These are phyloP conservation scores for Vitis rupestris DNA, from an alignment of 164 flowering plant genomes.

Conservation along the genomic window DNA sequence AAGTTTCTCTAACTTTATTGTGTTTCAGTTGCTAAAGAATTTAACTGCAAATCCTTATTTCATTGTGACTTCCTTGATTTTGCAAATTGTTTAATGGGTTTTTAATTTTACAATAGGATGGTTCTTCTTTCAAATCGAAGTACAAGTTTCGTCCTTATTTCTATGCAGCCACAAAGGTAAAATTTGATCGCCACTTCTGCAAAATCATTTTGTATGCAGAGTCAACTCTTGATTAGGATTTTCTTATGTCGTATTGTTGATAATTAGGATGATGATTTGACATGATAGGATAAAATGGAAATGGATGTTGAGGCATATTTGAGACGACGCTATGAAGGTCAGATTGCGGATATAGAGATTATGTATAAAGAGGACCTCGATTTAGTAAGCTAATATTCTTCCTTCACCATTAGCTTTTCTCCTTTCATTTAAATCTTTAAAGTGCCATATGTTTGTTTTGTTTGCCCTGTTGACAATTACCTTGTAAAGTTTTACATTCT, in stretches of 20 bases:
- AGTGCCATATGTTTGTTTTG: no score
- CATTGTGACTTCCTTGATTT: neutral
- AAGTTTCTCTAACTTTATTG: neutral
- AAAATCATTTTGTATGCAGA: neutral
- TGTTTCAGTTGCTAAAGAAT: neutral
- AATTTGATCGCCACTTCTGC: no score
- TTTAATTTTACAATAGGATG: slow-evolving; percentile 42
- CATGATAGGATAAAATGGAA: slow-evolving; percentile 62
- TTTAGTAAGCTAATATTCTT: slow-evolving; percentile 47
- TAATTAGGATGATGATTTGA: slow-evolving; percentile 1
- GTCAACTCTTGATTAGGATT: no score
- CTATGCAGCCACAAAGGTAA: slow-evolving; percentile 69
- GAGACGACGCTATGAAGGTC: slow-evolving; percentile 76
- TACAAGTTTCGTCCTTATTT: slow-evolving; percentile 79
- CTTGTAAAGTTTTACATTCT: no score
- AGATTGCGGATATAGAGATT: slow-evolving; percentile 69
- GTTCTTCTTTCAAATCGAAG: slow-evolving; percentile 62
- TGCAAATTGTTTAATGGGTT: neutral
- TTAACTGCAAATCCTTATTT: neutral
- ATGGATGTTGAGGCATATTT: slow-evolving; percentile 86
- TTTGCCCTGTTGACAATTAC: no score
- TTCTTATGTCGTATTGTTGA: neutral
- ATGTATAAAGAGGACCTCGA: slow-evolving; percentile 86
- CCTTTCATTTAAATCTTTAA: neutral
- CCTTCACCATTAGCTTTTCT: neutral